Conservation (phyloP, 169 alveolate genomes). For the Prorocentrum cordatum region DNA sequence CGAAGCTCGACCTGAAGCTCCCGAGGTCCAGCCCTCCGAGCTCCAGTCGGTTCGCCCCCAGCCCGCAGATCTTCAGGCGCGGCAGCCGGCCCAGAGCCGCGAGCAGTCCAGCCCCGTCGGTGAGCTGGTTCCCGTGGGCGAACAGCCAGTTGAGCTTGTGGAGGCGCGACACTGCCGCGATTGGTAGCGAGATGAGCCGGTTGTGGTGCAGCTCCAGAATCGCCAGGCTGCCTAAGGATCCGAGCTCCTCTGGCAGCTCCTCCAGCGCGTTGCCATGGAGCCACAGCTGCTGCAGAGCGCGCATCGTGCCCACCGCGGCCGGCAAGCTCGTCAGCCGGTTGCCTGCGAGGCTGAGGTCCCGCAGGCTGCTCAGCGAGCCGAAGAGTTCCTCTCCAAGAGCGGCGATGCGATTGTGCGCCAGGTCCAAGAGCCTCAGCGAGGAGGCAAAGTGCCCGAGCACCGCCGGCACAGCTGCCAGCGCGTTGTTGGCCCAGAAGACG, state of each 20-base stretch:
- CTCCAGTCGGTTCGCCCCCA: constrained; percentile 26
- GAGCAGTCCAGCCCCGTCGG: not conserved
- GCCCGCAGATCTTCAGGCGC: constrained; percentile 27
- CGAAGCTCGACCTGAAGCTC: constrained; percentile 20
- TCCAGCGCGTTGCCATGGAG: constrained; percentile 8
- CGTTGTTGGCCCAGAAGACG: constrained; percentile 55
- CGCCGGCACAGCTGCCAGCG: no score
- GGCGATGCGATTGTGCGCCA: constrained; percentile 48
- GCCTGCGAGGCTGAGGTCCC: constrained; percentile 55
- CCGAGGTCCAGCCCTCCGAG: constrained; percentile 5
- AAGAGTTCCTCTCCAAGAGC: not conserved
- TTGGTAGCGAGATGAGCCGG: not conserved
- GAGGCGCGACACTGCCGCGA: no score
- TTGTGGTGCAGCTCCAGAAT: constrained; percentile 65
- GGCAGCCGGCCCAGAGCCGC: not conserved
- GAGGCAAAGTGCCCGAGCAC: not conserved
- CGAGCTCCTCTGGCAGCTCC: constrained; percentile 19
- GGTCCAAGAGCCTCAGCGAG: constrained; percentile 6
- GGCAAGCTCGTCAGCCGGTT: not conserved
- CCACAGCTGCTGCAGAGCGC: constrained; percentile 41
- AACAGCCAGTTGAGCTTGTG: not conserved
- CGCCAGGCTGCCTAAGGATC: not conserved
- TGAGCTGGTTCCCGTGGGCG: constrained; percentile 24
- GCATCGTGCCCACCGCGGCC: not conserved
- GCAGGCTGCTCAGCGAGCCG: not conserved